Base-by-base conservation (phyloP, 352 stramenopile species). In the Phytophthora foliorum region DNA sequence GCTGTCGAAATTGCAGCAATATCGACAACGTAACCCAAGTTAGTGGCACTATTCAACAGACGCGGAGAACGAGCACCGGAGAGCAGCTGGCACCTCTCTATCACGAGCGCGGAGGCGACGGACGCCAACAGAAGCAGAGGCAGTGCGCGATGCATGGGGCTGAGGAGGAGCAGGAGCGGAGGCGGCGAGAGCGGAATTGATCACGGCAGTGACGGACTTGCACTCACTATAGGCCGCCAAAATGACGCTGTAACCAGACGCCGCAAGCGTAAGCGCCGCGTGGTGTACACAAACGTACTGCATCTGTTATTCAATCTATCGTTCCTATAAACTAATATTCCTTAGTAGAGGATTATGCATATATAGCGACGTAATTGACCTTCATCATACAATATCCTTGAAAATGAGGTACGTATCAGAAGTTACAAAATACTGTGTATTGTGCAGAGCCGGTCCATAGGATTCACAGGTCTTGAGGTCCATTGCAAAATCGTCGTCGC, bases 41-140 rank as follows among this genome's bases (percentile, higher is more conserved):
- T 34, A 34, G 29, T 34, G 29, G 29, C 8, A 34, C 29, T n/a
- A 34, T 34, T 34, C 29, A 34, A 34, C 29, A 34, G 29, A 13
- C 29, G 29, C 29, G 19, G 8, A 46, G 39, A 11, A 24, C 9
- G 4, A 9, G n/a, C 21, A 3, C 22, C 2, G 11, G 6, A 48
- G 41, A 14, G 41, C 19, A 5, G 19, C 11, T 10, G n/a, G 19
- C 62, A 89, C 81, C 79, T 82, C 48, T 88, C 75, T 27, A 88
- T 64, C 38, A 88, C 67, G n/a, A 90, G 75, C 24, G 79, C 72
- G 16, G 56, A 67, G 3, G 66, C 46, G 41, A 49, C 14, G 25
- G 57, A 54, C 46, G 29, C 38, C 38, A 78, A 27, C 11, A 77
- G 24, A 8, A 66, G 31, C 32, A 81, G 48, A 57, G 39, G 44